Conservation (phyloP, 371 early-diverging fungal species). For the Cokeromyces recurvatus region DNA sequence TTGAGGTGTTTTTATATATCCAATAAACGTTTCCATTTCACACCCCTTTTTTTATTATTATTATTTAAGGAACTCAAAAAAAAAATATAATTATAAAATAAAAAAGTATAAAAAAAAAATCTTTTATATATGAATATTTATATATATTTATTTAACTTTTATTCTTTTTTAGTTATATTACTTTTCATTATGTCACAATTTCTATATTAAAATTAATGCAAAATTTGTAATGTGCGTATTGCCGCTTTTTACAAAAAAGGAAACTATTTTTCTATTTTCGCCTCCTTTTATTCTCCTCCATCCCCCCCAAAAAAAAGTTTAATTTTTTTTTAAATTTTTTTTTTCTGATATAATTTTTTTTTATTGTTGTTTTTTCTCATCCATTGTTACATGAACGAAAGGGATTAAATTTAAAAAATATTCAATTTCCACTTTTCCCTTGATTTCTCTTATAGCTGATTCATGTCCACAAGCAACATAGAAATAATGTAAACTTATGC, state of each 20-base stretch:
- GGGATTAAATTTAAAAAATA: constrained; percentile 22
- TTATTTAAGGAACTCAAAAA: constrained; percentile 5
- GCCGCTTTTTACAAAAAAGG: too few relatives aligned
- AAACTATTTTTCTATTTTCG: too few relatives aligned
- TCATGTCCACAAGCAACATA: constrained; percentile 33
- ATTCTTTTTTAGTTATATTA: not conserved
- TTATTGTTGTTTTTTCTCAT: not conserved
- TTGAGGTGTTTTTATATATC: constrained; percentile 72
- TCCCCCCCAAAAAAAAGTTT: too few relatives aligned
- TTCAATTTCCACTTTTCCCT: constrained; percentile 9
- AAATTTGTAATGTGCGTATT: too few relatives aligned
- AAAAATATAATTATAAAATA: constrained; percentile 14
- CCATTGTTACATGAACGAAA: constrained; percentile 13
- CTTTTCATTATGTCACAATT: not conserved
- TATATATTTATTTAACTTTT: not conserved
- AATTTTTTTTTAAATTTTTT: too few relatives aligned
- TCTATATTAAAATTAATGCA: too few relatives aligned
- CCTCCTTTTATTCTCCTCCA: not conserved
- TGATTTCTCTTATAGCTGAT: constrained; percentile 5
- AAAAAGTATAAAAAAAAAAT: constrained; percentile 1
- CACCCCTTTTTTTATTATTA: not conserved
- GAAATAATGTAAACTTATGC: constrained; percentile 34
- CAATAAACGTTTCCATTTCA: constrained; percentile 73
- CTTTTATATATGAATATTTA: not conserved
- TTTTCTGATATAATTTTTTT: not conserved